Evolutionary conservation across 495 filamentous ascomycete species (phyloP).

Genomic region (Trichocladium uniseriatum): DNA sequence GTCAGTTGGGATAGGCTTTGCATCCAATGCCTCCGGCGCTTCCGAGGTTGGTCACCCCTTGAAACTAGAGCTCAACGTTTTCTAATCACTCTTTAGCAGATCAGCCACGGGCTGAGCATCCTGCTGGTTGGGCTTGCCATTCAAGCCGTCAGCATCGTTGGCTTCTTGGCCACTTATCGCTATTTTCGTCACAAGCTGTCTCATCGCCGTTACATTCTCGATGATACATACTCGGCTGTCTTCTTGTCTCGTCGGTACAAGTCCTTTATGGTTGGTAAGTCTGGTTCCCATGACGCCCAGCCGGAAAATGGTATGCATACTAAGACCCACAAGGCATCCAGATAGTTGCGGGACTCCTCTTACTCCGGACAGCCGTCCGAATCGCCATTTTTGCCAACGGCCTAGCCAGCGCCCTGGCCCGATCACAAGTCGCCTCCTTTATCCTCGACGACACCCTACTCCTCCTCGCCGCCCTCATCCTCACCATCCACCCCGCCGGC

Average conservation of each 20-base stretch:
- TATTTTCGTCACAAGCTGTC: slow-evolving; percentile 25
- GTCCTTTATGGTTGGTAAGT: slow-evolving; percentile 29
- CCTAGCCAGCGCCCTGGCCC: slow-evolving; percentile 16
- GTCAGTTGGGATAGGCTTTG: slow-evolving; percentile 26
- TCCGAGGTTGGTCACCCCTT: slow-evolving; percentile 18
- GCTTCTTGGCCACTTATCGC: slow-evolving; percentile 25
- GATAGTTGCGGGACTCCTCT: slow-evolving; percentile 21
- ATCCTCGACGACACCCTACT: slow-evolving; percentile 34
- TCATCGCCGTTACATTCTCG: slow-evolving; percentile 24
- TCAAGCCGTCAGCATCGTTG: slow-evolving; percentile 26
- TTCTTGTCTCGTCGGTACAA: slow-evolving; percentile 30
- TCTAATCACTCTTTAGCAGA: slow-evolving; percentile 20
- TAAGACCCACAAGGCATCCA: slow-evolving; percentile 19
- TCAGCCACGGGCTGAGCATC: slow-evolving; percentile 23
- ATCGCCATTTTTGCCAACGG: slow-evolving; percentile 26
- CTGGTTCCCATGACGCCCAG: neutral
- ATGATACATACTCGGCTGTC: slow-evolving; percentile 23
- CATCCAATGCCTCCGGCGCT: slow-evolving; percentile 1
- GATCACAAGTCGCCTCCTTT: slow-evolving; percentile 22
- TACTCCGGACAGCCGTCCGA: slow-evolving; percentile 28
- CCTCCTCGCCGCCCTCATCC: slow-evolving; percentile 24
- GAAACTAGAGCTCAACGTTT: neutral
- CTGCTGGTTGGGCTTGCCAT: slow-evolving; percentile 31
- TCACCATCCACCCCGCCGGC: slow-evolving; percentile 19
- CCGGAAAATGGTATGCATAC: neutral